Evolutionary conservation across 768 basidiomycete genomes (phyloP), one percentile per base, ranked within the genome.

Genomic region (Tricholoma matsutake): DNA sequence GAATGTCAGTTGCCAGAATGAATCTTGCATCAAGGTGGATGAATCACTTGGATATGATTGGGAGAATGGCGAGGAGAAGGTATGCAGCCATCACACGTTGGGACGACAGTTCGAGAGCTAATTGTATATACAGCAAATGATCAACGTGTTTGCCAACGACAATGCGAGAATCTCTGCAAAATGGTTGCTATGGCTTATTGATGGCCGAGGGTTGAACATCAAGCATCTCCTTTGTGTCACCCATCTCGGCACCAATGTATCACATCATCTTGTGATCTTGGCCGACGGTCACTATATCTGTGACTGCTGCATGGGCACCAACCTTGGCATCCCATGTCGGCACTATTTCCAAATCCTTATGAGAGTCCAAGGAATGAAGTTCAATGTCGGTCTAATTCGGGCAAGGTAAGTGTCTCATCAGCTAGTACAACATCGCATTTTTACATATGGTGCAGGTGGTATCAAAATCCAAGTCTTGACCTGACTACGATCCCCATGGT

Each of bases 281-380:
- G 34, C 59, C 3, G 65, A 68, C 34, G 56, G 60, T 2, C 52
- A 57, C 11, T 68, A 68, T 43, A 37, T 71, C 9, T 74, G 73
- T 64, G 68, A 74, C 51, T 74, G 70, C 54, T 68, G 66, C 52
- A 72, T 72, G 69, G 63, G 65, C 1, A 37, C 61, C 29, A 73
- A 70, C 57, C 61, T 69, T 14, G 68, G 70, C 7, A 60, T 73
- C 9, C 68, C 66, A 2, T 74, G 71, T 43, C 63, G 58, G 3
- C 70, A 72, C 45, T 71, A 65, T 54, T 70, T 68, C 37, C 47
- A 47, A n/a, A 66, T 61, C 4, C 64, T 63, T 41, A 29, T 57
- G 1, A 49, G 53, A 16, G 57, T 71, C 1, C 51, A 59, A 18
- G 61, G 58, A 0, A 59, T 72, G 25, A 56, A 52, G 8, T 73